Evolutionary conservation across 306 rosid genomes (phyloP), one percentile per base, ranked within the genome.

Genomic region (Castanopsis chinensis): DNA sequence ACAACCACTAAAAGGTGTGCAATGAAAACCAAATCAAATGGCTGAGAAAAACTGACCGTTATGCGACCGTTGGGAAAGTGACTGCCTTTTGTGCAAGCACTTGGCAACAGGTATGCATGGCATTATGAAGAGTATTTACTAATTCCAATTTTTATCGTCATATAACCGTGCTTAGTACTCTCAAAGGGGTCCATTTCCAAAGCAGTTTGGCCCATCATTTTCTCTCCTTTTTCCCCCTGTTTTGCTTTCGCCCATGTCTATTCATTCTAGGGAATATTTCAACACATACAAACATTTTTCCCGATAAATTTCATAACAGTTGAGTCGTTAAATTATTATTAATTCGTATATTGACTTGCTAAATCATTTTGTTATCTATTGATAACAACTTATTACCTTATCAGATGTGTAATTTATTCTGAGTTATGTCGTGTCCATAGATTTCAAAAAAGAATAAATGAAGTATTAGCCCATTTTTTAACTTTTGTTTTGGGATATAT

Each of bases 41-140:
- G 88, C 69, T 8, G 0, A 65, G 68, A 80, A 71, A 37, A 78
- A 77, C 23, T 72, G 77, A 74, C 88, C 84, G 79, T 75, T 81
- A 58, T 68, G 33, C 77, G 37, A 79, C 90, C 91, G 96, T 91
- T 91, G 37, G 15, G 78, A 91, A 65, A 80, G 86, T 32, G 83
- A 82, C 80, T 25, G 51, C 58, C 58, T 7, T 37, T 69, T 3
- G 43, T 6, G 54, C 56, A 0, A 32, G 82, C 81, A 73, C 82
- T 32, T 76, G 76, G 79, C 37, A 59, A 33, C 55, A 30, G 70
- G 45, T 74, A 9, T 74, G 15, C n/a, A 10, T 3, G 53, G 11
- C 53, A 30, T 64, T 28, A 30, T 30, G 23, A 30, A 15, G 0
- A 13, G 70, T 28, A 30, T 15, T 30, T 9, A 10, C 27, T n/a